Percentiles rank a stretch among this genome's conserved stretches.
These are phyloP conservation scores for Hypoxylon sp. DNA, from an alignment of 2,329 filamentous ascomycete genomes.

Conservation along the genomic window DNA sequence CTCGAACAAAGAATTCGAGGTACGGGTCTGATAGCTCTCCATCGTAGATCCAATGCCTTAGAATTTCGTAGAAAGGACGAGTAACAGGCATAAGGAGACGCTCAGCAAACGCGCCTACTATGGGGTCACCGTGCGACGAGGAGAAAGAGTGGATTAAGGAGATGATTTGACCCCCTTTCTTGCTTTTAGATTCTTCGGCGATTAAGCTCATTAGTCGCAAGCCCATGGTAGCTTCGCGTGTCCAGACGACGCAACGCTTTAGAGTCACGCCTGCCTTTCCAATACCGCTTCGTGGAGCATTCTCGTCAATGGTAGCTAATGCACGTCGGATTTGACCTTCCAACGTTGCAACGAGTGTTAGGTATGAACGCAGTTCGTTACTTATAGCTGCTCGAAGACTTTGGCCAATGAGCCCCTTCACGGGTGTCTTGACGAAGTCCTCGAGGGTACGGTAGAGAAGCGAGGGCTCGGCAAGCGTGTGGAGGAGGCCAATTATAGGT, in stretches of 20 bases:
- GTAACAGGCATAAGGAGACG: constrained; percentile 89
- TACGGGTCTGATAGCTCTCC: constrained; percentile 98
- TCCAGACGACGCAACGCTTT: constrained; percentile 97
- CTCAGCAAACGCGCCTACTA: constrained; percentile 94
- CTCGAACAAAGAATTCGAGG: constrained; percentile 93
- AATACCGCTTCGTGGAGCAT: constrained; percentile 77
- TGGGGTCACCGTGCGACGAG: constrained; percentile 93
- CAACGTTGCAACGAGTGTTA: constrained; percentile 90
- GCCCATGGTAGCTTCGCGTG: constrained; percentile 95
- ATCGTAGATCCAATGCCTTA: constrained; percentile 98
- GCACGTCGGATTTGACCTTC: constrained; percentile 93
- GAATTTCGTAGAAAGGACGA: constrained; percentile 94
- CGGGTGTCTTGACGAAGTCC: constrained; percentile 84
- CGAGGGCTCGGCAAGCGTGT: constrained; percentile 92
- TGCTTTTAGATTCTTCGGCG: constrained; percentile 87
- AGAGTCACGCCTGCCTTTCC: constrained; percentile 92
- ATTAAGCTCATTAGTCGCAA: constrained; percentile 93
- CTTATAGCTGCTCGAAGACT: constrained; percentile 90
- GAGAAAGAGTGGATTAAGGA: constrained; percentile 94
- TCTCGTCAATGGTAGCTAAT: constrained; percentile 79
- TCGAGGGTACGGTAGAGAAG: constrained; percentile 88
- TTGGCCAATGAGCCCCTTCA: constrained; percentile 89
- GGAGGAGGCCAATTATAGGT: constrained; percentile 87
- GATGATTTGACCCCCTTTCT: constrained; percentile 91
- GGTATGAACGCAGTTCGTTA: constrained; percentile 87